Percentiles rank a stretch among this genome's conserved stretches.
Evolutionary conservation across 495 filamentous ascomycete species (phyloP).

Genomic region (Aspergillus diversus): DNA sequence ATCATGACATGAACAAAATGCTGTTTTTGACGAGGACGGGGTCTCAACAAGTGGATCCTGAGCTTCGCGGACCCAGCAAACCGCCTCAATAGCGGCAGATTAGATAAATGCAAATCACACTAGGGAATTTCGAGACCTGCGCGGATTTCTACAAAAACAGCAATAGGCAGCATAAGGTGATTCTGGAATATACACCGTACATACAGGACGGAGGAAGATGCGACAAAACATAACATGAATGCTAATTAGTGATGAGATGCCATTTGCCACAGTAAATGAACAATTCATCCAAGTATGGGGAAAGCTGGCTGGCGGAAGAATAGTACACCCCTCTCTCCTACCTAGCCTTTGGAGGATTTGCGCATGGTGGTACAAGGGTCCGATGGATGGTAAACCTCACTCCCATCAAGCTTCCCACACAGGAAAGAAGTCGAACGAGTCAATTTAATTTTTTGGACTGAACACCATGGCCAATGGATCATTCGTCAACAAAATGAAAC

Average conservation of each 20-base stretch:
- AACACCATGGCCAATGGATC: background rate
- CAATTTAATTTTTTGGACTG: background rate
- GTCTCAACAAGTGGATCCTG: slow-evolving; percentile 6
- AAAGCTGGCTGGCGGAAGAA: background rate
- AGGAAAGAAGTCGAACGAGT: no score
- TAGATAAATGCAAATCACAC: slow-evolving; percentile 4
- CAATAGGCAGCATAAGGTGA: background rate
- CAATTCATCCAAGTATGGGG: background rate
- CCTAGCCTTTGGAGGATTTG: no score
- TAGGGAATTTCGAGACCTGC: background rate
- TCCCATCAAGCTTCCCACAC: no score
- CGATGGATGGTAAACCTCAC: no score
- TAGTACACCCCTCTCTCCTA: no score
- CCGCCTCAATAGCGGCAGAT: slow-evolving; percentile 1
- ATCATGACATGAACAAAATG: slow-evolving; percentile 17
- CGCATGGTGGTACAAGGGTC: no score
- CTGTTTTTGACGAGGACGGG: background rate
- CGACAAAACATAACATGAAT: background rate
- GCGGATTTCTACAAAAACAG: background rate
- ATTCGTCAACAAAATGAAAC: slow-evolving; percentile 5
- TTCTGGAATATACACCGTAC: background rate
- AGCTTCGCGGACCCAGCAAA: background rate
- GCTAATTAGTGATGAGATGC: no score
- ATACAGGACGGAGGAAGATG: background rate
- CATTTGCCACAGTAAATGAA: no score